A percentile compares a stretch with the other conserved stretches of the same genome.
phyloP scores from a whole-genome alignment of 1,284 basidiomycete species.

The Ceratobasidium sp. region DNA sequence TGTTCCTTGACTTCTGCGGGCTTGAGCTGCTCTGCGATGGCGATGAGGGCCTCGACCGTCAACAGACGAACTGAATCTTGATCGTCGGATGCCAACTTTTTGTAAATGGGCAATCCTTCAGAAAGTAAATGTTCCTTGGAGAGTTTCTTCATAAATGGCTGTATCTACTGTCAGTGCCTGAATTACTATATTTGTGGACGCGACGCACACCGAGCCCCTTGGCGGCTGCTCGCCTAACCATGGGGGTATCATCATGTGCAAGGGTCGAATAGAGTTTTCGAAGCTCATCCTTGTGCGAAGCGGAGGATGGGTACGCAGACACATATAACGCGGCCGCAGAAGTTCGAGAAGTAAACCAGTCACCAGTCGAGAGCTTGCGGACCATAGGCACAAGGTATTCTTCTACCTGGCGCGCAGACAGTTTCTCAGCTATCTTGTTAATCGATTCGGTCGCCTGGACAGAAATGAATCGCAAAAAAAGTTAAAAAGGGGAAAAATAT shows the following conservation, averaged over 20 bases:
- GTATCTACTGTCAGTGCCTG: slow-evolving; percentile 30
- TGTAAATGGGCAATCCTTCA: slow-evolving; percentile 92
- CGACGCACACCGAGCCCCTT: slow-evolving; percentile 89
- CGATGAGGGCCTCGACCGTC: slow-evolving; percentile 95
- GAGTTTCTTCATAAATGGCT: slow-evolving; percentile 80
- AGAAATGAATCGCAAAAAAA: slow-evolving; percentile 2
- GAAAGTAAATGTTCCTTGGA: slow-evolving; percentile 79
- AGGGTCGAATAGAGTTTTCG: slow-evolving; percentile 84
- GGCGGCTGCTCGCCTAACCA: slow-evolving; percentile 96
- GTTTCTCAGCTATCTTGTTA: slow-evolving; percentile 82
- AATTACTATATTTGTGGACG: not conserved
- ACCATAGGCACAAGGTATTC: slow-evolving; percentile 91
- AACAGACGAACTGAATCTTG: slow-evolving; percentile 97
- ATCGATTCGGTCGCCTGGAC: slow-evolving; percentile 92
- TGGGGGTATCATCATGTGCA: slow-evolving; percentile 94
- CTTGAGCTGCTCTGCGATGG: slow-evolving; percentile 83
- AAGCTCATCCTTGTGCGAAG: slow-evolving; percentile 83
- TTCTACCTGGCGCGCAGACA: slow-evolving; percentile 84
- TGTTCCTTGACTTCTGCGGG: slow-evolving; percentile 91
- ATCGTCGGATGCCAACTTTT: slow-evolving; percentile 92
- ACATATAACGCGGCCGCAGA: slow-evolving; percentile 94
- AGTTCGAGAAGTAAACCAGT: slow-evolving; percentile 99
- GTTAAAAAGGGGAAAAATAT: slow-evolving; percentile 1
- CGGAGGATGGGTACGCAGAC: slow-evolving; percentile 83
- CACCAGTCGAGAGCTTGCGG: slow-evolving; percentile 86